phyloP scores from a whole-genome alignment of 1,284 basidiomycete species.

The Cutaneotrichosporon sp. region DNA sequence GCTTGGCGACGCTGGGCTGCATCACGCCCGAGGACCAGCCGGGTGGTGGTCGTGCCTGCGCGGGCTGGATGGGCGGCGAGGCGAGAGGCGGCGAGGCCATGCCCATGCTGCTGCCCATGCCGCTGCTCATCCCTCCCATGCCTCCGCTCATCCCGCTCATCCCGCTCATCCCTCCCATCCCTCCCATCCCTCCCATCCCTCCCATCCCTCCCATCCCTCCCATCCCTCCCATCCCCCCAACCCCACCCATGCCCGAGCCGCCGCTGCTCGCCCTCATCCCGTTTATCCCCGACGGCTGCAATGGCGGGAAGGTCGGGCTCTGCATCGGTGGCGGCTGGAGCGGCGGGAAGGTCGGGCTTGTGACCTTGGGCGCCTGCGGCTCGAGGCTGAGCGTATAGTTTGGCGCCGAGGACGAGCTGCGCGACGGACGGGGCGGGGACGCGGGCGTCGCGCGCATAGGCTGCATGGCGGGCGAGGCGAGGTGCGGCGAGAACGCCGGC shows the following conservation, averaged over 20 bases:
- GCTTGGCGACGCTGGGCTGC: slow-evolving; percentile 44
- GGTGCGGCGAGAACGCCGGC: slow-evolving; percentile 13
- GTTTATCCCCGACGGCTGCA: slow-evolving; percentile 12
- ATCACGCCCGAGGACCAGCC: slow-evolving; percentile 47
- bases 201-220: too few species aligned
- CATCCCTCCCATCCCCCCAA: too few species aligned
- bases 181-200: slow-evolving; percentile 5
- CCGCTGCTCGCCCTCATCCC: too few species aligned
- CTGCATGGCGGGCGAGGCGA: slow-evolving; percentile 19
- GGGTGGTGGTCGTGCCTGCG: slow-evolving; percentile 35
- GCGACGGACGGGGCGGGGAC: background rate
- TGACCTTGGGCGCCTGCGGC: slow-evolving; percentile 31
- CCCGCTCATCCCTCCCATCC: too few species aligned
- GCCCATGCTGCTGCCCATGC: too few species aligned
- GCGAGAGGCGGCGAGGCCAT: slow-evolving; percentile 14
- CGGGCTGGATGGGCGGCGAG: slow-evolving; percentile 8
- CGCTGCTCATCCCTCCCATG: background rate
- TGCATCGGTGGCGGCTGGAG: slow-evolving; percentile 14
- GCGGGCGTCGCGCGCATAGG: slow-evolving; percentile 12
- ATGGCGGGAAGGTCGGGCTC: slow-evolving; percentile 7
- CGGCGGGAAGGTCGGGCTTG: slow-evolving; percentile 7
- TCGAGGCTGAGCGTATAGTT: slow-evolving; percentile 50
- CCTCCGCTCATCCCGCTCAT: background rate
- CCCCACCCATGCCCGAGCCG: background rate
- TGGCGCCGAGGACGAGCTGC: slow-evolving; percentile 31